Percentiles rank a stretch among this genome's conserved stretches.
These are phyloP conservation scores for Lasiosphaeria hispida DNA, from an alignment of 495 filamentous ascomycete genomes.

Conservation along the genomic window DNA sequence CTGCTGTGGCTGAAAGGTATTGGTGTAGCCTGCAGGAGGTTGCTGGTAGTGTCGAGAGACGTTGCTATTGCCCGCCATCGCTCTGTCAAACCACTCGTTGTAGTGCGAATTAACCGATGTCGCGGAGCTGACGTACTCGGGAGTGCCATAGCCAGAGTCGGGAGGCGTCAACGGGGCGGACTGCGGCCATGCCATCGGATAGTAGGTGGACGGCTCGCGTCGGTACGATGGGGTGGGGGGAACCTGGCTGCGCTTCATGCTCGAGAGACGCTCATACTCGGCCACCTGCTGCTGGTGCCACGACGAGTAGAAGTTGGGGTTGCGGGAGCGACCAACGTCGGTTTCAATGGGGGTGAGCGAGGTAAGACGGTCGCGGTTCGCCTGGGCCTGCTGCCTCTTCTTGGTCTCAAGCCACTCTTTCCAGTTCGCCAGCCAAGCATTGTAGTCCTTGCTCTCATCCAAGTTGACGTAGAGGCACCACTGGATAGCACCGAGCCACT, in stretches of 20 bases:
- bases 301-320: constrained; percentile 42
- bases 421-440: constrained; percentile 82
- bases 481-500: constrained; percentile 82
- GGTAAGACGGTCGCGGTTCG: constrained; percentile 47
- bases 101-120: constrained; percentile 43
- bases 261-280: constrained; percentile 48
- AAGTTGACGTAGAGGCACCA: constrained; percentile 90
- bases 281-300: constrained; percentile 52
- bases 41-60: constrained; percentile 29
- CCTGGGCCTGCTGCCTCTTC: constrained; percentile 50
- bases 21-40: constrained; percentile 45
- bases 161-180: constrained; percentile 47
- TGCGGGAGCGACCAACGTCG: constrained; percentile 43
- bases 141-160: constrained; percentile 52
- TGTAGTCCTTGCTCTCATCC: constrained; percentile 76
- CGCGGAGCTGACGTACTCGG: constrained; percentile 47
- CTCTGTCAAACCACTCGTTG: constrained; percentile 44
- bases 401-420: constrained; percentile 69
- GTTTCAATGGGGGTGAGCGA: constrained; percentile 69
- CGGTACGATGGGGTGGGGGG: constrained; percentile 43
- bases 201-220: constrained; percentile 48
- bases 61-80: constrained; percentile 34
- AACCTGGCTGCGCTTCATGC: constrained; percentile 44
- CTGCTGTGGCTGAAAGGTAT: constrained; percentile 46
- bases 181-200: constrained; percentile 33